Evolutionary conservation across 768 basidiomycete species (phyloP).

Genomic region (Russula ochroleuca): DNA sequence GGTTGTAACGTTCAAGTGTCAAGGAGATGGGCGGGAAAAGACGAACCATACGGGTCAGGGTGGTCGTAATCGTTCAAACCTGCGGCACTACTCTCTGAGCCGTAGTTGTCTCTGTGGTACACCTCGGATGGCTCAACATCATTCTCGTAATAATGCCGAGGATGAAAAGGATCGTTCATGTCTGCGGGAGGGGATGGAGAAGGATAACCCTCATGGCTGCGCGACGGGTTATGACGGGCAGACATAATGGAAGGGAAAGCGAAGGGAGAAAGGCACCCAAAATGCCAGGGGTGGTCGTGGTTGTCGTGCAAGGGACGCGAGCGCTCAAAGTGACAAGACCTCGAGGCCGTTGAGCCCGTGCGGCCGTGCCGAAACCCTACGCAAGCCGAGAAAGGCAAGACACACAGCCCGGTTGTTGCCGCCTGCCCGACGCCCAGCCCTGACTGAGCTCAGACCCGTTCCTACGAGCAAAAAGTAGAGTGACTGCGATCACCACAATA

Average conservation of each 20-base stretch:
- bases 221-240: constrained; percentile 53
- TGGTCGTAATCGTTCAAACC: constrained; percentile 58
- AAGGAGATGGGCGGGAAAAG: neutral
- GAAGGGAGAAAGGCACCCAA: constrained; percentile 3
- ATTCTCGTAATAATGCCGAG: constrained; percentile 58
- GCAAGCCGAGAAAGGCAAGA: neutral
- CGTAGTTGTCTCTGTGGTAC: constrained; percentile 60
- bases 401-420: neutral
- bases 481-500: no score
- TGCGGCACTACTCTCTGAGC: constrained; percentile 65
- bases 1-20: neutral
- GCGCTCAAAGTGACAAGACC: constrained; percentile 7
- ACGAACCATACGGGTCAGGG: constrained; percentile 47
- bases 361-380: neutral
- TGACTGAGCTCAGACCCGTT: neutral
- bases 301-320: constrained; percentile 1
- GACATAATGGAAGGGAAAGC: constrained; percentile 33
- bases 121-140: constrained; percentile 68
- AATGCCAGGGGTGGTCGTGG: constrained; percentile 13
- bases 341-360: neutral
- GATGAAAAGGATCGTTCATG: constrained; percentile 61
- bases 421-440: neutral
- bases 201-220: constrained; percentile 58
- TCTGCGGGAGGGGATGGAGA: constrained; percentile 57
- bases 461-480: neutral